Conservation (phyloP, 2,329 filamentous ascomycete genomes). For the Pleoardoris graminearum region DNA sequence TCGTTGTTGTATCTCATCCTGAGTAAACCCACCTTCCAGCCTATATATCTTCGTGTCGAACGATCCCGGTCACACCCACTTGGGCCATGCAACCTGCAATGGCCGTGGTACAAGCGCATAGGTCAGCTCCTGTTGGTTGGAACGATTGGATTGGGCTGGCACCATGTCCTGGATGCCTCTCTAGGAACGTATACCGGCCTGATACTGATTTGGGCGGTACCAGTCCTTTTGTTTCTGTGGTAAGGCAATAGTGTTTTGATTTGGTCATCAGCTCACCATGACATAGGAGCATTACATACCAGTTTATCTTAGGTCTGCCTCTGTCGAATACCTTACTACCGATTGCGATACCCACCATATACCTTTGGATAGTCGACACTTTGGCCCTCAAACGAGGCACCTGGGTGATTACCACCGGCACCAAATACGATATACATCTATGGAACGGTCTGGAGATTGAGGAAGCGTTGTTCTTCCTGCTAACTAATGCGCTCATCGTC, state of each 20-base stretch:
- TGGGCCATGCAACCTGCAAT: conserved; percentile 35
- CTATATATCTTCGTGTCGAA: conserved; percentile 55
- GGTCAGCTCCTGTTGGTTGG: conserved; percentile 57
- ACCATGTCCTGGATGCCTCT: conserved; percentile 51
- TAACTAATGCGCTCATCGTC: conserved; percentile 70
- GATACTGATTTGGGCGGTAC: conserved; percentile 70
- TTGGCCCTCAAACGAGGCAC: conserved; percentile 68
- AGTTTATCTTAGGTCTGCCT: conserved; percentile 66
- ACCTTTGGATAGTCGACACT: conserved; percentile 74
- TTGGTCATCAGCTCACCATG: conserved; percentile 6
- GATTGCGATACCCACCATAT: conserved; percentile 66
- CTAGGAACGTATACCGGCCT: conserved; percentile 68
- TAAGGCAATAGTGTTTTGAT: conserved; percentile 20
- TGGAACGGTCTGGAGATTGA: conserved; percentile 72
- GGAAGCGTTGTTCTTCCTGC: conserved; percentile 73
- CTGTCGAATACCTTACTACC: conserved; percentile 60
- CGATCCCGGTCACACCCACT: conserved; percentile 24
- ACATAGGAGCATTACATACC: conserved; percentile 61
- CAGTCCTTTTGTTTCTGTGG: conserved; percentile 68
- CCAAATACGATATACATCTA: conserved; percentile 65
- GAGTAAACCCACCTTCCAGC: conserved; percentile 65
- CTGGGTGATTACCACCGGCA: conserved; percentile 70
- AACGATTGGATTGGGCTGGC: conserved; percentile 51
- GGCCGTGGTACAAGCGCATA: conserved; percentile 47
- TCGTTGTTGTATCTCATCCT: conserved; percentile 68